These are phyloP conservation scores for Mortierella claussenii DNA, from an alignment of 192 early-diverging fungal species.

Conservation along the genomic window DNA sequence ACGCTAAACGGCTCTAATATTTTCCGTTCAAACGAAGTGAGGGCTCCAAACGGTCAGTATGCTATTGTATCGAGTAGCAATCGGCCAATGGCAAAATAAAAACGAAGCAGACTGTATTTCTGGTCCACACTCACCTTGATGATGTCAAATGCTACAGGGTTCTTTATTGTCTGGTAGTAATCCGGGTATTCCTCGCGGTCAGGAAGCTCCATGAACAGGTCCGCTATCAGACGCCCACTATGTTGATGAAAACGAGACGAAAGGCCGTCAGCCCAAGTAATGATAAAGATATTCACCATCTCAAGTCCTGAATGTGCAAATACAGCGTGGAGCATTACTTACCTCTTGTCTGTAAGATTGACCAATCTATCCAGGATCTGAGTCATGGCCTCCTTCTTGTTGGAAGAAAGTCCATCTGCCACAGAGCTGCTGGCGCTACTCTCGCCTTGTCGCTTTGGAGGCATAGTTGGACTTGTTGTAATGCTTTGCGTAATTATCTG, in stretches of 20 bases:
- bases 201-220: slow-evolving; percentile 86
- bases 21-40: too few relatives aligned
- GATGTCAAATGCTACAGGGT: slow-evolving; percentile 43
- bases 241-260: not conserved
- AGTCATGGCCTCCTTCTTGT: slow-evolving; percentile 42
- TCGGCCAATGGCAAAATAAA: too few relatives aligned
- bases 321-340: not conserved
- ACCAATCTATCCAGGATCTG: slow-evolving; percentile 37
- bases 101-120: too few relatives aligned
- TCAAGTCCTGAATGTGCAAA: too few relatives aligned
- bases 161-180: slow-evolving; percentile 68
- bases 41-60: too few relatives aligned
- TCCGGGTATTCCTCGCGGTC: slow-evolving; percentile 85
- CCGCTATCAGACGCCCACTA: slow-evolving; percentile 70
- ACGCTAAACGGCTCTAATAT: slow-evolving; percentile 36
- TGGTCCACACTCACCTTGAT: slow-evolving; percentile 41
- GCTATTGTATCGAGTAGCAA: too few relatives aligned
- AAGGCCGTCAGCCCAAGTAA: too few relatives aligned
- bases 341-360: slow-evolving; percentile 45
- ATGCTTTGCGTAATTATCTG: too few relatives aligned
- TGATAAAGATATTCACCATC: too few relatives aligned
- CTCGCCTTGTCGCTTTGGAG: slow-evolving; percentile 25
- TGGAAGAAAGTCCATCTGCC: slow-evolving; percentile 21
- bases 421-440: slow-evolving; percentile 18
- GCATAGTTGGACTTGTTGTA: too few relatives aligned